Evolutionary conservation across 352 stramenopile genomes (phyloP), one percentile per base, ranked within the genome.

Genomic region (Hyaloperonospora brassicae): DNA sequence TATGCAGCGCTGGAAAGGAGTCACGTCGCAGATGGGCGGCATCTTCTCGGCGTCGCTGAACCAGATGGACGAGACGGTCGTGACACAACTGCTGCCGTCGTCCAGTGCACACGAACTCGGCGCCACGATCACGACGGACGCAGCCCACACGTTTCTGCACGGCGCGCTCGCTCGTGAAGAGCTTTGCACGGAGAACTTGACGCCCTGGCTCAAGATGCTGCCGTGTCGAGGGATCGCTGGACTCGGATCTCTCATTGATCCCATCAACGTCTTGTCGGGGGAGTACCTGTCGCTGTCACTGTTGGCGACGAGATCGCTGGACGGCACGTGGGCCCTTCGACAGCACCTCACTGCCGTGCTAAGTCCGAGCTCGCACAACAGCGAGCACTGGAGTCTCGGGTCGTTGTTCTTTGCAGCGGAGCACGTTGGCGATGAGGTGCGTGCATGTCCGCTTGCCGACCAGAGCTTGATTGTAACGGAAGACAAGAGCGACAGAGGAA

Each of bases 171-270:
- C 81, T 5, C 73, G 83, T 5, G 86, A 95, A 56, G 81, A 92
- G 62, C 67, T 92, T 17, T 95, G 86, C 52, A 93, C 86, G 0
- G 86, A 95, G 60, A 95, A 95, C 53, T 68, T 95, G 34, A 88
- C 82, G 43, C 83, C 86, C 22, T 93, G 81, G 83, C 74, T 95
- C 50, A 94, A 94, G 64, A 79, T 95, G 66, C 68, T 94, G 23
- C 86, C 86, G 12, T 95, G 83, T 46, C 76, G 84, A 13, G 57
- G 69, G 5, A 61, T 86, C 25, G 55, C 70, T 1, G 81, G 85
- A 1, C 66, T 95, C 1, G 82, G 80, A 4, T 52, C 57, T 42
- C 74, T 93, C 4, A 72, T 95, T 41, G 75, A 88, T 40, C 85
- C 85, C 0, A 86, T 90, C 41, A 68, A 76, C 22, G 57, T 82